Evolutionary conservation across 805 yeast species (phyloP).

Genomic region (Tetrapisispora taiwanensis): DNA sequence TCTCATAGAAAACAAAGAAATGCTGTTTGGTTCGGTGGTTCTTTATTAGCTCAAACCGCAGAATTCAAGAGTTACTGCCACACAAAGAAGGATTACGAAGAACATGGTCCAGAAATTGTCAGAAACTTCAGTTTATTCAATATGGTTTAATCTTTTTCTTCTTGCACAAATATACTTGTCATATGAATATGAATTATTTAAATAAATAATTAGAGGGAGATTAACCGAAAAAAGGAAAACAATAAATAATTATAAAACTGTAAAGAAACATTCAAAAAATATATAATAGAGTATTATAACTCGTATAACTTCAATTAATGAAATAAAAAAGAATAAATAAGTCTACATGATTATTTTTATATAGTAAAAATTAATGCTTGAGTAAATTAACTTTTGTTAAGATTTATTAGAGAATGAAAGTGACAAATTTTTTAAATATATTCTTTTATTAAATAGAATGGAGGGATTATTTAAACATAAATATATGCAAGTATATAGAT

Average conservation of each 20-base stretch:
- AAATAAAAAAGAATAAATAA: background rate
- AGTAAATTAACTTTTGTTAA: background rate
- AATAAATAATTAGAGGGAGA: background rate
- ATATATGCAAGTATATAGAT: background rate
- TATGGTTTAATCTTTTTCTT: conserved; percentile 50
- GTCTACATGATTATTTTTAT: conserved; percentile 1
- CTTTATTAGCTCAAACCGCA: conserved; percentile 89
- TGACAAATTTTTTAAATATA: no score
- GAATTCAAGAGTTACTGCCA: conserved; percentile 95
- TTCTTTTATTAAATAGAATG: background rate
- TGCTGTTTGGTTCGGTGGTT: conserved; percentile 99
- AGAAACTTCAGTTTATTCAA: conserved; percentile 92
- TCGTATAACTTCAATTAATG: background rate
- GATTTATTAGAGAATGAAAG: background rate
- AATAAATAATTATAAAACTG: background rate
- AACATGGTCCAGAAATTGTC: conserved; percentile 94
- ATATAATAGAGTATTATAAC: background rate
- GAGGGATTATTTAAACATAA: background rate
- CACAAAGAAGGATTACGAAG: conserved; percentile 95
- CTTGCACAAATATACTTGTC: no score
- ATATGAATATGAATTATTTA: background rate
- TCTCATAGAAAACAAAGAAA: conserved; percentile 95
- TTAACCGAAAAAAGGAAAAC: background rate
- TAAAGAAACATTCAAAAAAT: no score
- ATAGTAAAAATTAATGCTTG: background rate